Evolutionary conservation across 2,329 filamentous ascomycete species (phyloP), one percentile per base, ranked within the genome.

Genomic region (Penicillium sp.): DNA sequence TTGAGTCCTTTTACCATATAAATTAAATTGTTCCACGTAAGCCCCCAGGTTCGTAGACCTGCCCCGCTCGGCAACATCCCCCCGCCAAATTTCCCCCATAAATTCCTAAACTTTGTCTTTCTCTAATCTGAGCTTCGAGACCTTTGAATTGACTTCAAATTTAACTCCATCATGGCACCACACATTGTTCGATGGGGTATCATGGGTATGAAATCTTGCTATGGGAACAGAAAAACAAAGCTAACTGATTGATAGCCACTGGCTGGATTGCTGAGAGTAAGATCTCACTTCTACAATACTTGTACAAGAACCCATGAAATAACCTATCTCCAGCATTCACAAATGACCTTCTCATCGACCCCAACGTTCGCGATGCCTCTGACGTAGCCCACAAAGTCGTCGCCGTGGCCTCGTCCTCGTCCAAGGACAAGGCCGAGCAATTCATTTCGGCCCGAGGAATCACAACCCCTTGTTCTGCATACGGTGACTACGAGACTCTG

Each of bases 401-500:
- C 19, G 91, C 90, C 22, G 91, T 89, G 6, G 88, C 90, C 22
- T 94, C 90, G 1, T 94, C 90, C 5, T 85, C 83, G 38, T 90
- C 88, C 44, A 80, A 82, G 60, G 79, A 84, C 42, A 84, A 87
- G 50, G 91, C 91, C 1, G 79, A 83, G 57, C 78, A 85, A 47
- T 96, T 96, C 76, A 82, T 96, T 69, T 78, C 84, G 58, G 84
- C 87, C 59, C 83, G 88, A 36, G 83, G 86, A 56, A 85, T 88
- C n/a, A 86, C 88, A 4, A 76, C 82, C 17, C 80, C 84, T 8
- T 87, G 88, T 55, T 84, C 84, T 65, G 82, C 87, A 28, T 95
- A 96, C 70, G 89, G 88, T 56, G 90, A 87, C 11, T 96, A 96
- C 75, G 82, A 86, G 59, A 89, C 91, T 70, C 83, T 96, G 28